These are phyloP conservation scores for Babesia ovis DNA, from an alignment of 169 alveolate species.

Conservation along the genomic window DNA sequence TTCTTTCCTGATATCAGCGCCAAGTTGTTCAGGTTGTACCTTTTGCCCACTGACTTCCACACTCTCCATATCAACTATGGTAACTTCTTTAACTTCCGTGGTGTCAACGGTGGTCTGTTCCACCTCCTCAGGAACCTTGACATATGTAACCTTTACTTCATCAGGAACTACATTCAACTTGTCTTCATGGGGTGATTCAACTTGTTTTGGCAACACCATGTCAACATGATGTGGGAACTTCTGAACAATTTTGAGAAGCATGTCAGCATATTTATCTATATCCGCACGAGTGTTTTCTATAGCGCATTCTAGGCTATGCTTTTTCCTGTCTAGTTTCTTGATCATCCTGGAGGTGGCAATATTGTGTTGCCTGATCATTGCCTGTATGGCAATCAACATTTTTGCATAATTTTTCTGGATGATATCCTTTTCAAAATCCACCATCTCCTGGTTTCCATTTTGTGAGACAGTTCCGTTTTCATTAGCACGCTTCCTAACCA, in stretches of 20 bases:
- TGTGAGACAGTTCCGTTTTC: neutral
- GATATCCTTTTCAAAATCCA: neutral
- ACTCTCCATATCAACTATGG: no score
- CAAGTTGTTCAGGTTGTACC: no score
- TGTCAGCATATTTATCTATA: conserved; percentile 51
- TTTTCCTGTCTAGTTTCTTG: conserved; percentile 14
- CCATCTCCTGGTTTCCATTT: neutral
- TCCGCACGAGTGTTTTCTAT: conserved; percentile 24
- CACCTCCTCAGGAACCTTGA: neutral
- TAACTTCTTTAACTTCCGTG: neutral
- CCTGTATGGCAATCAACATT: conserved; percentile 4
- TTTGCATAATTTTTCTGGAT: neutral
- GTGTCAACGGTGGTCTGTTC: neutral
- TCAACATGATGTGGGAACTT: conserved; percentile 6
- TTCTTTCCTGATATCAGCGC: no score
- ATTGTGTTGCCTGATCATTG: conserved; percentile 22
- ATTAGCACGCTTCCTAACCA: neutral
- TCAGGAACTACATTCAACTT: no score
- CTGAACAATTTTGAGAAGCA: conserved; percentile 3
- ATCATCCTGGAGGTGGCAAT: conserved; percentile 14
- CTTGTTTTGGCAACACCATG: neutral
- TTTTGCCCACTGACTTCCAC: no score
- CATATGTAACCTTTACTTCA: neutral
- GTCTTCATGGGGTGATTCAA: neutral
- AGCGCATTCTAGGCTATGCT: neutral